These are phyloP conservation scores for Grosmannia huntii DNA, from an alignment of 2,329 filamentous ascomycete species.

Conservation along the genomic window DNA sequence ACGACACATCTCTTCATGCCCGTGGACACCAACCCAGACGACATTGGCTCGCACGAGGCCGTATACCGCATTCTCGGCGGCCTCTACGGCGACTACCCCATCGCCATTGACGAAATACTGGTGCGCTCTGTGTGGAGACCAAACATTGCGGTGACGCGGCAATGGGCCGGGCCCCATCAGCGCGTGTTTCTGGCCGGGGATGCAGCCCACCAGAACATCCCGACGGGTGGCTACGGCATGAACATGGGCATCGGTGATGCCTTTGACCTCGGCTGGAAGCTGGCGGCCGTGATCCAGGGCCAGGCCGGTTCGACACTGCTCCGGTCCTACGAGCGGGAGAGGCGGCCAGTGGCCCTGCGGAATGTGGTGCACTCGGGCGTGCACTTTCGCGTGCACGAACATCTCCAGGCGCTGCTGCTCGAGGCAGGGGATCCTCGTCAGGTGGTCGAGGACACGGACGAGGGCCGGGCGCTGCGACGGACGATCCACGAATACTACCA, in stretches of 20 bases:
- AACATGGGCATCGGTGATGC: conserved; percentile 41
- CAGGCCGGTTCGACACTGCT: conserved; percentile 25
- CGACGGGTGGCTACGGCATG: conserved; percentile 44
- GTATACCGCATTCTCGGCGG: conserved; percentile 6
- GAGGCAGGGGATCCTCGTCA: neutral
- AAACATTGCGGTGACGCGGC: conserved; percentile 13
- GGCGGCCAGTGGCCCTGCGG: conserved; percentile 20
- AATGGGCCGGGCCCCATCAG: conserved; percentile 15
- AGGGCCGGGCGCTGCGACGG: conserved; percentile 1
- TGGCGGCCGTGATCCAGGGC: conserved; percentile 27
- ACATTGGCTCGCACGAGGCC: conserved; percentile 2
- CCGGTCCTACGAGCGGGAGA: conserved; percentile 33
- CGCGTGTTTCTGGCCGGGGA: conserved; percentile 43
- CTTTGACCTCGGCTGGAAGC: conserved; percentile 42
- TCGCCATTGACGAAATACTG: conserved; percentile 15
- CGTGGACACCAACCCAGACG: neutral
- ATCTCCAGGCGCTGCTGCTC: conserved; percentile 8
- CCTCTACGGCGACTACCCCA: neutral
- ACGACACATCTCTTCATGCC: conserved; percentile 5
- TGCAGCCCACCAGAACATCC: conserved; percentile 42
- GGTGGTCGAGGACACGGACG: neutral
- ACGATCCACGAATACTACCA: conserved; percentile 9
- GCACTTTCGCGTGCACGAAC: conserved; percentile 11
- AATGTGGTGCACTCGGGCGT: conserved; percentile 6
- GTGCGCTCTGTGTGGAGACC: conserved; percentile 13